Base-by-base conservation (phyloP, 257 asterid genomes). In the Lithospermum erythrorhizon region DNA sequence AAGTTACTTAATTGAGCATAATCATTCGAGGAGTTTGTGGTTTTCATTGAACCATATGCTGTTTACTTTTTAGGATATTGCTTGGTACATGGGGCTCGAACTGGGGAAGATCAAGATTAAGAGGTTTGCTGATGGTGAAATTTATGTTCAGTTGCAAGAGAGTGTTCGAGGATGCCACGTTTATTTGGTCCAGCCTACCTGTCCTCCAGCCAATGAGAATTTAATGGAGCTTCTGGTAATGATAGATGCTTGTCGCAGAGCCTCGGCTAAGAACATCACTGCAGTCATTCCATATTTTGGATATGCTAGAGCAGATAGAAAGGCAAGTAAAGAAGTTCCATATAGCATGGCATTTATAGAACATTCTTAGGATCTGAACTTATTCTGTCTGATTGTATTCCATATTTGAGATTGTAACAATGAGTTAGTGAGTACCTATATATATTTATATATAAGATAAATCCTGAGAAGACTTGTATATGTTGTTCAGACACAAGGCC, bases 231-330 rank as follows among this genome's bases (percentile, higher is more conserved):
- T 89, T 77, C 72, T 80, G 78, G 67, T 89, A 65, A 86, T 89
- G 96, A 80, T 86, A 57, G 96, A 89, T 80, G 96, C 96, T 70
- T 89, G 96, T 72, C 83, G 96, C 57, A 83, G 96, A 78, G 96
- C 96, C 64, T 89, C 95, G 21, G 96, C 96, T 15, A 89, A 86
- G 76, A 89, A 73, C 61, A 77, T 89, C 57, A 89, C 96, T 41
- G 94, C 95, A 6, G 96, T 89, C 66, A 82, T 83, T 67, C 96
- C 96, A 17, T 89, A 89, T 75, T 89, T 89, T 65, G 96, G 96
- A 71, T 89, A 89, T 83, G 94, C 95, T 55, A 81, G 96, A 73
- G 95, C 96, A 62, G 96, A 89, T 74, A 78, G 96, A 62, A 89
- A 89, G 96, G 96, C 73, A 66, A 57, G 70, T 41, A 17, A 11